phyloP scores from a whole-genome alignment of 164 flowering plant genomes.

The Echeveria elegans region DNA sequence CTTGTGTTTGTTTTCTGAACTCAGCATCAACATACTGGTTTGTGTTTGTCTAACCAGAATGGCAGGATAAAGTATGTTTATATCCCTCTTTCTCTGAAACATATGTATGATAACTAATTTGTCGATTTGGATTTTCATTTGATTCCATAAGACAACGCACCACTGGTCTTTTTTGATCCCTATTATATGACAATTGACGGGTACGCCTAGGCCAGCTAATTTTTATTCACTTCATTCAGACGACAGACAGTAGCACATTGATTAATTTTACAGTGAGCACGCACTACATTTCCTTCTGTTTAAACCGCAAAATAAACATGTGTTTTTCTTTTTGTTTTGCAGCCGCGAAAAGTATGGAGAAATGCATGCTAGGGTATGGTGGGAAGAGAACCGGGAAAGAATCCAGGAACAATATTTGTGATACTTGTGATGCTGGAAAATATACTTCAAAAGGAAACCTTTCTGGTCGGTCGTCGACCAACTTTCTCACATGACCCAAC shows the following conservation, averaged over 20 bases:
- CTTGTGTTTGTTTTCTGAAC: background rate
- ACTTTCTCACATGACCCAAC: too few relatives aligned
- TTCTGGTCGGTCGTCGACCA: too few relatives aligned
- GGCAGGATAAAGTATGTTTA: too few relatives aligned
- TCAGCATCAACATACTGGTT: background rate
- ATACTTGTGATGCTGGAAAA: slow-evolving; percentile 8
- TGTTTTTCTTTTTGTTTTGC: slow-evolving; percentile 15
- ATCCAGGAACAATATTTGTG: slow-evolving; percentile 64
- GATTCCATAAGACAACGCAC: background rate
- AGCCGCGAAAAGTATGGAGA: slow-evolving; percentile 72
- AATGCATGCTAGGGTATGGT: slow-evolving; percentile 64
- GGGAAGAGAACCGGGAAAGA: slow-evolving; percentile 64
- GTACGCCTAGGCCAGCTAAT: background rate
- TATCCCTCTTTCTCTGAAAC: background rate
- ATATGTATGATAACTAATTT: background rate
- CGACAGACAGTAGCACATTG: too few relatives aligned
- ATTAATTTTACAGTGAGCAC: background rate
- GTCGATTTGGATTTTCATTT: background rate
- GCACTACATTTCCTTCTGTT: background rate
- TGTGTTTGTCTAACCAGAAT: too few relatives aligned
- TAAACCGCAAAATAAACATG: background rate
- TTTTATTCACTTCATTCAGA: background rate
- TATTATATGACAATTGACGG: background rate
- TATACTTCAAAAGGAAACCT: background rate
- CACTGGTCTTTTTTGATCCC: background rate